A percentile compares a stretch with the other conserved stretches of the same genome.
These are phyloP conservation scores for Nicotiana attenuata DNA, from an alignment of 257 asterid species.

Conservation along the genomic window DNA sequence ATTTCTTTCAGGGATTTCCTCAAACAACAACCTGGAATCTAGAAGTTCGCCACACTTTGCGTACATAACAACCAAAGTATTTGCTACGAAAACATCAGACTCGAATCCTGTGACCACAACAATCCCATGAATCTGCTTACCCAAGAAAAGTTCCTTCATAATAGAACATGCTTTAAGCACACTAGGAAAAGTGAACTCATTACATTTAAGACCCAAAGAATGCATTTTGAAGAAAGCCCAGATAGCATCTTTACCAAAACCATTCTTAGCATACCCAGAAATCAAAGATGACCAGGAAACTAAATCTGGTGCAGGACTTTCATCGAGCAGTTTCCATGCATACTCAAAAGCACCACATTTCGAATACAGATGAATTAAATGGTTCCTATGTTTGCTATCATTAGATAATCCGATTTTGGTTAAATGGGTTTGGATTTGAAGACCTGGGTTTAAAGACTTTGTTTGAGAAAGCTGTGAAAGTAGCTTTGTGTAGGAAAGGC, in stretches of 20 bases:
- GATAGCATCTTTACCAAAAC: slow-evolving; percentile 1
- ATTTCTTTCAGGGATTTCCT: neutral
- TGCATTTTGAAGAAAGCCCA: slow-evolving; percentile 9
- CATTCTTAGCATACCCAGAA: slow-evolving; percentile 5
- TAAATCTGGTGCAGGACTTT: slow-evolving; percentile 15
- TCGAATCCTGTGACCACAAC: slow-evolving; percentile 4
- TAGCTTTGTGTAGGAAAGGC: too few species aligned
- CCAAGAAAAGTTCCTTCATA: slow-evolving; percentile 3
- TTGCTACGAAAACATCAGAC: slow-evolving; percentile 10
- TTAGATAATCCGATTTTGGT: neutral
- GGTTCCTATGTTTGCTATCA: slow-evolving; percentile 1
- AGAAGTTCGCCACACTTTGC: neutral
- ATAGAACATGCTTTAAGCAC: slow-evolving; percentile 11
- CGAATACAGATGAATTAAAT: neutral
- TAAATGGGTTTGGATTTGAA: slow-evolving; percentile 8
- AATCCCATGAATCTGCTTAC: slow-evolving; percentile 11
- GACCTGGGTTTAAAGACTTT: neutral
- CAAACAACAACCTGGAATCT: neutral
- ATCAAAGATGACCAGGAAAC: slow-evolving; percentile 14
- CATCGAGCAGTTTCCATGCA: slow-evolving; percentile 10
- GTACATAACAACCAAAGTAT: slow-evolving; percentile 9
- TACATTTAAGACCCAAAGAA: slow-evolving; percentile 7
- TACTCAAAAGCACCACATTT: neutral
- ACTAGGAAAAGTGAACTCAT: slow-evolving; percentile 11
- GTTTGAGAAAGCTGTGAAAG: neutral